Base-by-base conservation (phyloP, 2,329 filamentous ascomycete species). In the Diaporthe ampelina region DNA sequence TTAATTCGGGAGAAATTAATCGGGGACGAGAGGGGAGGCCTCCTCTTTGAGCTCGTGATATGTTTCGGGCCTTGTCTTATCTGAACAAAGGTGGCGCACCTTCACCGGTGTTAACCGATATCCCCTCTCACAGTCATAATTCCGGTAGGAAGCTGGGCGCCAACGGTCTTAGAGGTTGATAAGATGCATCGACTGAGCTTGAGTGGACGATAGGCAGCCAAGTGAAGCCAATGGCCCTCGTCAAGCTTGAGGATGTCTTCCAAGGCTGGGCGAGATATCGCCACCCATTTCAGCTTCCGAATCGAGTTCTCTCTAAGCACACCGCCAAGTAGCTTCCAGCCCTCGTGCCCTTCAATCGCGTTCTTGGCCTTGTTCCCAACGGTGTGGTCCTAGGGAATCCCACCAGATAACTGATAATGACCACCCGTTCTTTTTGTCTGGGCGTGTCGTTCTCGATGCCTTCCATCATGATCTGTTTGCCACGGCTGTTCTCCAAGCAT, bases 231-330 rank as follows among this genome's bases (percentile, higher is more conserved):
- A 37, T 37, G 45, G 45, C 29, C n/a, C 19, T 24, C 15, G 45
- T 67, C 29, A 52, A 26, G 63, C 63, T 26, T 52, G 63, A 67
- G 45, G 7, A 67, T 37, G 61, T 26, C 29, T 52, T n/a, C 61
- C 61, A 67, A 67, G 63, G 29, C 63, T 67, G 45, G 63, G 63
- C 63, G 15, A 52, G 63, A 52, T 37, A 67, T 26, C 29, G 63
- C 63, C 63, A 52, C 63, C 13, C 11, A 52, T 17, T 32, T 50
- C 63, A 52, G 24, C 45, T 67, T 67, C 63, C 45, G n/a, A 26
- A 52, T 52, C 6, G 21, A 50, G 45, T 40, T 32, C n/a, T 40
- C 29, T 19, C 29, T 52, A 8, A 67, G 45, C 29, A 17, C 13
- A 24, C 29, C 11, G 63, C 63, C 45, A 37, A 67, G 29, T 67